Evolutionary conservation across 768 basidiomycete genomes (phyloP).

Genomic region (Boletus rubropictus): DNA sequence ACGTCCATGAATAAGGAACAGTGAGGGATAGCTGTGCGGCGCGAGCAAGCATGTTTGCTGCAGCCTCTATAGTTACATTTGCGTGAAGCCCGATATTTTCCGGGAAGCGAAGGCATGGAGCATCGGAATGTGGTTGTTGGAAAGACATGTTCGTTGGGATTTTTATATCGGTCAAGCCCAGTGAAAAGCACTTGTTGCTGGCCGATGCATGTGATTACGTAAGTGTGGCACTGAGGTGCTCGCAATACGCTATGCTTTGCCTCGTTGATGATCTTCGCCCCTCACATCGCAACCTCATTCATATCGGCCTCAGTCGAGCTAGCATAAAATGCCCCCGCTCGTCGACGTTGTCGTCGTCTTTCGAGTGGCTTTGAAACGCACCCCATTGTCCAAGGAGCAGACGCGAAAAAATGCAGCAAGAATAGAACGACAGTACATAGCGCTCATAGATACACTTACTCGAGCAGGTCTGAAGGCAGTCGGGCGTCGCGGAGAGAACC

Average conservation of each 20-base stretch:
- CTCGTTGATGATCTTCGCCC: neutral
- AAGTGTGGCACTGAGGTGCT: too few species aligned
- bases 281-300: neutral
- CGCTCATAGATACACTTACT: conserved; percentile 55
- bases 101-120: conserved; percentile 66
- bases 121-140: conserved; percentile 50
- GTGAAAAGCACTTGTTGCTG: too few species aligned
- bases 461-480: conserved; percentile 64
- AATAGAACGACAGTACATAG: conserved; percentile 63
- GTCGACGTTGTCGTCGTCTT: conserved; percentile 76
- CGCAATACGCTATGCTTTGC: too few species aligned
- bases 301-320: neutral
- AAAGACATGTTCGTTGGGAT: conserved; percentile 20
- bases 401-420: conserved; percentile 56
- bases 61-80: conserved; percentile 51
- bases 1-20: conserved; percentile 65
- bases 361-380: conserved; percentile 38
- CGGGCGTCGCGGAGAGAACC: conserved; percentile 68
- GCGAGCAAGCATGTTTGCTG: conserved; percentile 54
- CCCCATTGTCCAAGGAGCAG: conserved; percentile 53
- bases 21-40: conserved; percentile 52
- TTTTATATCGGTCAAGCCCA: too few species aligned
- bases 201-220: too few species aligned
- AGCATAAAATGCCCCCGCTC: conserved; percentile 40
- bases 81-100: conserved; percentile 55